These are phyloP conservation scores for Delitschia confertaspora DNA, from an alignment of 495 filamentous ascomycete genomes.

Conservation along the genomic window DNA sequence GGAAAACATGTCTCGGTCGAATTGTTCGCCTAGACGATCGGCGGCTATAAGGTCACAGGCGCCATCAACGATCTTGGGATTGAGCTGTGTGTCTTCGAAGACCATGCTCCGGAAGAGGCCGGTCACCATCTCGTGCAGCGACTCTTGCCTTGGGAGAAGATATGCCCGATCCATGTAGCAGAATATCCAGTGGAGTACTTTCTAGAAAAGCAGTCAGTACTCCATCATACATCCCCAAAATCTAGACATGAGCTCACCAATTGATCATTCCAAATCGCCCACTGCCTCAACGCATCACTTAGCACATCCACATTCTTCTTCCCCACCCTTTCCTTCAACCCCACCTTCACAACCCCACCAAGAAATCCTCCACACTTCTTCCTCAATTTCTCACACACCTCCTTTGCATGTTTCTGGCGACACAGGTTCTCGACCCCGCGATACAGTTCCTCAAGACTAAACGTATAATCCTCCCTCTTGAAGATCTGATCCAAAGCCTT, in stretches of 20 bases:
- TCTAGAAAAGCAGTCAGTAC: constrained; percentile 38
- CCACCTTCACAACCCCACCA: constrained; percentile 44
- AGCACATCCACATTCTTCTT: constrained; percentile 55
- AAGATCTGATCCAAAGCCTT: constrained; percentile 67
- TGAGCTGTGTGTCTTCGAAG: constrained; percentile 45
- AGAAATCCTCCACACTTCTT: constrained; percentile 57
- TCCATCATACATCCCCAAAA: constrained; percentile 1
- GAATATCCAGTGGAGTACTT: constrained; percentile 73
- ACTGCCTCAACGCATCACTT: constrained; percentile 55
- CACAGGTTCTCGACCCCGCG: constrained; percentile 85
- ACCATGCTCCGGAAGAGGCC: constrained; percentile 48
- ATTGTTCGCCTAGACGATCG: constrained; percentile 51
- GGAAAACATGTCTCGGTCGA: constrained; percentile 51
- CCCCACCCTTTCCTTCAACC: constrained; percentile 43
- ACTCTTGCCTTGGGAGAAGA: constrained; percentile 56
- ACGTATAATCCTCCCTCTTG: constrained; percentile 46
- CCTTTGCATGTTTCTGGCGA: constrained; percentile 58
- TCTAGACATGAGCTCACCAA: constrained; percentile 43
- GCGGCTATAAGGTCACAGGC: constrained; percentile 65
- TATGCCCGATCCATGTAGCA: constrained; percentile 88
- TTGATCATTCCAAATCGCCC: constrained; percentile 72
- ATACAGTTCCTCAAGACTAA: constrained; percentile 80
- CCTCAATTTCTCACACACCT: constrained; percentile 54
- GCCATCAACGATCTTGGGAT: constrained; percentile 53
- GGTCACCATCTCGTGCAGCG: constrained; percentile 50